Conservation (phyloP, 495 filamentous ascomycete genomes). For the Talaromyces wortmannii region DNA sequence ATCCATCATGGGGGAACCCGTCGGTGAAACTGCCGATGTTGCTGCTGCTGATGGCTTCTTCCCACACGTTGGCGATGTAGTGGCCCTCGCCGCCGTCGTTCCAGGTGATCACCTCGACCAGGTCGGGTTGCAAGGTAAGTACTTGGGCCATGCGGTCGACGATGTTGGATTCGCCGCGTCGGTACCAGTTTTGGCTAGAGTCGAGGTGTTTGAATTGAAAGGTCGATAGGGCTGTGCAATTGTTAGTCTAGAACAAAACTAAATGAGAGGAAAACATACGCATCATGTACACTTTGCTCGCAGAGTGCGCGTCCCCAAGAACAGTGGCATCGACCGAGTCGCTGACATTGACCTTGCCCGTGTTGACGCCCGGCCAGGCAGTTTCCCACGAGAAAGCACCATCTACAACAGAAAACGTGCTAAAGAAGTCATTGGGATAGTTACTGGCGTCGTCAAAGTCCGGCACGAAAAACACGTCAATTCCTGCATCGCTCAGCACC, state of each 20-base stretch:
- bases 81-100: constrained; percentile 39
- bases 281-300: constrained; percentile 24
- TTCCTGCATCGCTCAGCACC: constrained; percentile 3
- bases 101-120: constrained; percentile 25
- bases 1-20: constrained; percentile 19
- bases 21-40: constrained; percentile 17
- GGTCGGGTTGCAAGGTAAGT: constrained; percentile 14
- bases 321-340: constrained; percentile 10
- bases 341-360: constrained; percentile 11
- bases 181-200: constrained; percentile 28
- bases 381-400: constrained; percentile 28
- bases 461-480: constrained; percentile 14
- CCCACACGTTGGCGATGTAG: constrained; percentile 35
- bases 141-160: constrained; percentile 20
- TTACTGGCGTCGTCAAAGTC: constrained; percentile 13
- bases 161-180: constrained; percentile 31
- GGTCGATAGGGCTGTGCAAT: constrained; percentile 16
- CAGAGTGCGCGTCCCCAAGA: constrained; percentile 10
- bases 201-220: constrained; percentile 37
- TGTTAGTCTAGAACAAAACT: not conserved
- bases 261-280: constrained; percentile 6
- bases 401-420: constrained; percentile 12
- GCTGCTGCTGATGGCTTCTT: not conserved
- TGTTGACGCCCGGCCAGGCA: constrained; percentile 17
- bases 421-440: constrained; percentile 10